Evolutionary conservation across 805 yeast species (phyloP).

Genomic region (Candida berthetii): DNA sequence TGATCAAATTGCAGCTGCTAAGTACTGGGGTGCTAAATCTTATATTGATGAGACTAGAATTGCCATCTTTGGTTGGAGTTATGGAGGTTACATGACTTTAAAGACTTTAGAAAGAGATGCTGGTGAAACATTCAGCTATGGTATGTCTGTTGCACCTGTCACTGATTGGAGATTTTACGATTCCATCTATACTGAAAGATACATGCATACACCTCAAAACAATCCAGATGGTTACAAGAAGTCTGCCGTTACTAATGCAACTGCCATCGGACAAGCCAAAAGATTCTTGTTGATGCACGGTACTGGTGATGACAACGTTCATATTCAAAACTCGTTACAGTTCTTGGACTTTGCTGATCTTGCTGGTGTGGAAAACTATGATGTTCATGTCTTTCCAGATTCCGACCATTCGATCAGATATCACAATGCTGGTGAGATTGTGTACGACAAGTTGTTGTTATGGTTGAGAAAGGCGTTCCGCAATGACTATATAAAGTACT

Average conservation of each 20-base stretch:
- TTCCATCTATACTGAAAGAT: conserved; percentile 90
- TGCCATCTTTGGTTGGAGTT: conserved; percentile 98
- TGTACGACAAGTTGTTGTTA: conserved; percentile 56
- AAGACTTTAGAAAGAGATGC: conserved; percentile 82
- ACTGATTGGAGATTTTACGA: conserved; percentile 92
- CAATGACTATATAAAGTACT: conserved; percentile 30
- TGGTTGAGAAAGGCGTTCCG: conserved; percentile 63
- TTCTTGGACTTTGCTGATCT: conserved; percentile 70
- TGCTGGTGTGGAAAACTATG: conserved; percentile 77
- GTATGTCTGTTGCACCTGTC: conserved; percentile 96
- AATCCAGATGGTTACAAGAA: conserved; percentile 58
- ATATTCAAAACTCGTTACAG: conserved; percentile 81
- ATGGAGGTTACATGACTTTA: conserved; percentile 91
- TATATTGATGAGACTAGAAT: conserved; percentile 66
- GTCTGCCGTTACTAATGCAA: conserved; percentile 51
- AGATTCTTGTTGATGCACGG: conserved; percentile 92
- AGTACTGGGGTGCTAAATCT: conserved; percentile 50
- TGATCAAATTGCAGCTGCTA: conserved; percentile 87
- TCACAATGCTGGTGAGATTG: conserved; percentile 68
- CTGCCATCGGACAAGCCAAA: conserved; percentile 45
- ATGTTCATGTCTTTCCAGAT: conserved; percentile 75
- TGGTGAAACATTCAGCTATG: conserved; percentile 73
- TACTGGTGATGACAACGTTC: conserved; percentile 96
- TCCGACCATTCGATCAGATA: conserved; percentile 68
- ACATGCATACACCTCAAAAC: conserved; percentile 77